A percentile compares a stretch with the other conserved stretches of the same genome.
These are phyloP conservation scores for Cryphonectria radicalis DNA, from an alignment of 2,329 filamentous ascomycete species.

Conservation along the genomic window DNA sequence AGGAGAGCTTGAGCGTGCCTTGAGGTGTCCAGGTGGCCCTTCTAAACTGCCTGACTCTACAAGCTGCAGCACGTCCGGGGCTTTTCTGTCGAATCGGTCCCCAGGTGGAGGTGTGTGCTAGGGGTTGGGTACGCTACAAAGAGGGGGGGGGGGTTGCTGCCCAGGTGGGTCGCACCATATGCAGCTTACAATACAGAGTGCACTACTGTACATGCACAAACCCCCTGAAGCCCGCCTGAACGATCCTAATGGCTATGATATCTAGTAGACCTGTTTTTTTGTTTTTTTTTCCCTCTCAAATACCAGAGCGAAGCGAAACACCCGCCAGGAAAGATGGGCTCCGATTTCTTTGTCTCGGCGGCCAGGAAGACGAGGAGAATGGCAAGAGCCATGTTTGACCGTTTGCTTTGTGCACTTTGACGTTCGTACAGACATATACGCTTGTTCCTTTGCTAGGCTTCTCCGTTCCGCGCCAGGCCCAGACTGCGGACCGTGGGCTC, in stretches of 20 bases:
- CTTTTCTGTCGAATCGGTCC: slow-evolving; percentile 15
- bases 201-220: not conserved
- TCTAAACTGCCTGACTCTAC: slow-evolving; percentile 1
- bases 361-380: not conserved
- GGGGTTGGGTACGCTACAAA: not conserved
- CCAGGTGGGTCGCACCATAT: slow-evolving; percentile 4
- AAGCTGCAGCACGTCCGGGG: slow-evolving; percentile 4
- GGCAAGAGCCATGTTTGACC: not conserved
- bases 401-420: slow-evolving; percentile 2
- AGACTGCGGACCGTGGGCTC: not conserved
- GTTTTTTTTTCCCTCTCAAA: not conserved
- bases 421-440: not conserved
- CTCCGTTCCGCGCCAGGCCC: not conserved
- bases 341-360: not conserved
- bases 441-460: not conserved
- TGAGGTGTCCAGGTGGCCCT: not conserved
- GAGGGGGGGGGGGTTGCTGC: not conserved
- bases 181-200: not conserved
- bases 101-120: not conserved
- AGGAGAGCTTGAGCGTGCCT: not conserved
- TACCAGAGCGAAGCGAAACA: not conserved
- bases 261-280: not conserved
- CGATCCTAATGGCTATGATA: not conserved
- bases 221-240: not conserved
- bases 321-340: not conserved